phyloP scores from a whole-genome alignment of 495 filamentous ascomycete species.

The Poronia punctata region DNA sequence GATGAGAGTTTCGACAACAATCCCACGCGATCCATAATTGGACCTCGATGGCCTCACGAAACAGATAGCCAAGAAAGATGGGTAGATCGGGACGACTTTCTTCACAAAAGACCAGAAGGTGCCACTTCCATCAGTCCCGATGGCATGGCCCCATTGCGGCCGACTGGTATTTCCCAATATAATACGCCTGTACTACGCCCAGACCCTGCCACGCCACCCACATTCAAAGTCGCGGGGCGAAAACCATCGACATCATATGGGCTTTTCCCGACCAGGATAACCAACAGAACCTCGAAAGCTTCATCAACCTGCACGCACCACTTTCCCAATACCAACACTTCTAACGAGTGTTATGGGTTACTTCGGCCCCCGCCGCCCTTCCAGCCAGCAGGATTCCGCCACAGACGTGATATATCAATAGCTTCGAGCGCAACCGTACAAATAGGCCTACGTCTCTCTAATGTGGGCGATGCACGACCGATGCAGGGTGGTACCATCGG shows the following conservation, averaged over 20 bases:
- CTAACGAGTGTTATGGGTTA: conserved; percentile 12
- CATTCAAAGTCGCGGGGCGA: conserved; percentile 20
- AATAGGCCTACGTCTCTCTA: conserved; percentile 42
- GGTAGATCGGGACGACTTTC: conserved; percentile 11
- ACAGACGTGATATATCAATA: conserved; percentile 38
- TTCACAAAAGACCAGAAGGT: conserved; percentile 22
- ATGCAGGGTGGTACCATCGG: conserved; percentile 15
- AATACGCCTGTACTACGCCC: conserved; percentile 27
- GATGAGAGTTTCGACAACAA: conserved; percentile 26
- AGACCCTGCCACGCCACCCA: conserved; percentile 22
- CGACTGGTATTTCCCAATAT: conserved; percentile 25
- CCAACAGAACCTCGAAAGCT: conserved; percentile 26
- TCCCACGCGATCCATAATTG: conserved; percentile 23
- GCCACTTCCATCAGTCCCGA: conserved; percentile 4
- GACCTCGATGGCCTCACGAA: conserved; percentile 20
- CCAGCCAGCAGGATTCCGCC: conserved; percentile 24
- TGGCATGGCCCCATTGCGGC: no score
- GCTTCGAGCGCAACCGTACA: conserved; percentile 42
- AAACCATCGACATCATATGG: conserved; percentile 34
- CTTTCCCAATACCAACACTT: conserved; percentile 21
- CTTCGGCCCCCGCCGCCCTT: conserved; percentile 40
- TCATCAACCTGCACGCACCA: conserved; percentile 39
- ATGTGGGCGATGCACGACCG: conserved; percentile 35
- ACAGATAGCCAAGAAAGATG: conserved; percentile 29
- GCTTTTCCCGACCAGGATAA: conserved; percentile 30